Percentiles rank a stretch among this genome's conserved stretches.
These are phyloP conservation scores for Scortechinia acanthostroma DNA, from an alignment of 2,329 filamentous ascomycete genomes.

Conservation along the genomic window DNA sequence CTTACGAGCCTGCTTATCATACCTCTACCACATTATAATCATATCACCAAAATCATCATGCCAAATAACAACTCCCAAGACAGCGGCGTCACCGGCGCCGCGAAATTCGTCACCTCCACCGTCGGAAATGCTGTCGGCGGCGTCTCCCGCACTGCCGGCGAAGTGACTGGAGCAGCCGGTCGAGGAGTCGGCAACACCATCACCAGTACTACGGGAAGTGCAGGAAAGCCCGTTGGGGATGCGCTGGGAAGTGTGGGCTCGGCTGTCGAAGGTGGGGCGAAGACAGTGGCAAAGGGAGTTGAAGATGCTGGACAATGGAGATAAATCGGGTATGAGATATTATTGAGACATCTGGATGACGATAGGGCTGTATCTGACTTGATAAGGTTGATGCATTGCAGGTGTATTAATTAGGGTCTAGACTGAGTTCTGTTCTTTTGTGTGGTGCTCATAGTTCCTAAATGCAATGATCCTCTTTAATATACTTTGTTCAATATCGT, in stretches of 20 bases:
- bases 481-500: too few relatives aligned
- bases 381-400: too few relatives aligned
- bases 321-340: too few relatives aligned
- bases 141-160: constrained; percentile 28
- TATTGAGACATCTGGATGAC: too few relatives aligned
- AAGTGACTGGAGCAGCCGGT: constrained; percentile 39
- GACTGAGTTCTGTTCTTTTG: too few relatives aligned
- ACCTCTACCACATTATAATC: constrained; percentile 10
- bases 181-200: constrained; percentile 49
- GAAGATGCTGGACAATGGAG: constrained; percentile 54
- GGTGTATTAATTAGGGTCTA: too few relatives aligned
- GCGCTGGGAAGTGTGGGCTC: constrained; percentile 41
- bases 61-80: constrained; percentile 11
- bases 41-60: constrained; percentile 11
- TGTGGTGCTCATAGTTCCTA: too few relatives aligned
- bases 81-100: constrained; percentile 18
- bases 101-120: constrained; percentile 28
- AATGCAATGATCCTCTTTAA: too few relatives aligned
- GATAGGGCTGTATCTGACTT: too few relatives aligned
- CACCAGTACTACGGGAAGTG: constrained; percentile 40
- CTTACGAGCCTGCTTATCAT: too few relatives aligned
- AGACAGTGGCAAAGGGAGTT: constrained; percentile 39
- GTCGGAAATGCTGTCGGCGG: constrained; percentile 30
- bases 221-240: constrained; percentile 45
- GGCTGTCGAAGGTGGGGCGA: constrained; percentile 41